These are phyloP conservation scores for Discostella stelligeroides DNA, from an alignment of 108 stramenopile genomes.

Conservation along the genomic window DNA sequence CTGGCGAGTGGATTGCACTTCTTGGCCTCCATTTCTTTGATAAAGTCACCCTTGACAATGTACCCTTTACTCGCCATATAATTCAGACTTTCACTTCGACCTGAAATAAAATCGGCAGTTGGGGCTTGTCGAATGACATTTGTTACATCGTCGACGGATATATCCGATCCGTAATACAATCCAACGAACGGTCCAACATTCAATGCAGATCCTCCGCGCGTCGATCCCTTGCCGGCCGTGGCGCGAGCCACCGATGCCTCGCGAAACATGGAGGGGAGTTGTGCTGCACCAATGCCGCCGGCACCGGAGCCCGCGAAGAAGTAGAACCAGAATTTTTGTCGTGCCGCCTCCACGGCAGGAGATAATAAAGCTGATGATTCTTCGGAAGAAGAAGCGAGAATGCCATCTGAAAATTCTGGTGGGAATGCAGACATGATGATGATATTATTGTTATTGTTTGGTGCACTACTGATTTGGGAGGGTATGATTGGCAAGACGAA, in stretches of 20 bases:
- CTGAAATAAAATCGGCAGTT: constrained; percentile 32
- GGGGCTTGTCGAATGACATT: constrained; percentile 39
- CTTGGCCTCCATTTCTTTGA: constrained; percentile 30
- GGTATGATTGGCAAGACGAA: background rate
- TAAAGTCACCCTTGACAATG: constrained; percentile 45
- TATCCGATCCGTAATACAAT: constrained; percentile 41
- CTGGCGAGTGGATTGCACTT: constrained; percentile 48
- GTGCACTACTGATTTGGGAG: too few relatives aligned
- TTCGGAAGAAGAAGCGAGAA: background rate
- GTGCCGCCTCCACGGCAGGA: constrained; percentile 22
- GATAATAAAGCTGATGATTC: constrained; percentile 8
- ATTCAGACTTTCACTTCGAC: constrained; percentile 24
- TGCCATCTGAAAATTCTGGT: constrained; percentile 2
- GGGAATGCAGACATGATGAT: background rate
- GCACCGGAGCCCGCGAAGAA: constrained; percentile 52
- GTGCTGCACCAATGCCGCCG: constrained; percentile 50
- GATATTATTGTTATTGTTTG: background rate
- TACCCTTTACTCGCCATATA: constrained; percentile 52
- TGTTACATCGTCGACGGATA: constrained; percentile 25
- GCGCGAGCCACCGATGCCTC: constrained; percentile 36
- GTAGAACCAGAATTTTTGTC: constrained; percentile 51
- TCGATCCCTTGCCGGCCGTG: constrained; percentile 18
- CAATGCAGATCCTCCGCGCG: constrained; percentile 20
- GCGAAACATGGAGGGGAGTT: constrained; percentile 41
- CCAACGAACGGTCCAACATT: constrained; percentile 47